Conservation (phyloP, 2,329 filamentous ascomycete species). For the Endocalyx cinctus region DNA sequence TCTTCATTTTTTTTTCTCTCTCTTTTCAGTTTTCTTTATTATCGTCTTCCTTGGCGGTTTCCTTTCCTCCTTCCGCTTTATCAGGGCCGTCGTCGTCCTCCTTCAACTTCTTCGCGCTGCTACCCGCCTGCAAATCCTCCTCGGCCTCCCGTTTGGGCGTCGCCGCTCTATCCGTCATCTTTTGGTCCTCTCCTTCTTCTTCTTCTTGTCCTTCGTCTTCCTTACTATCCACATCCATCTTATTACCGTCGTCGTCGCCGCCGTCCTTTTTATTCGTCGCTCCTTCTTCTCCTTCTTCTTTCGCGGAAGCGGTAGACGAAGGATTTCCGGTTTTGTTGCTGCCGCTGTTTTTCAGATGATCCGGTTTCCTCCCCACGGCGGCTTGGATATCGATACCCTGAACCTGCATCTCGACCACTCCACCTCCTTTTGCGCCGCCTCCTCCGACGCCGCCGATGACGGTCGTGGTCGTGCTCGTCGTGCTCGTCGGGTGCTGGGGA, state of each 20-base stretch:
- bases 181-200: too few species aligned
- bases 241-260: slow-evolving; percentile 22
- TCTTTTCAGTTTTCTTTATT: slow-evolving; percentile 16
- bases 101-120: slow-evolving; percentile 45
- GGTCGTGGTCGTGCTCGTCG: slow-evolving; percentile 32
- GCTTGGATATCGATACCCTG: slow-evolving; percentile 57
- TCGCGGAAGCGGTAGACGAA: slow-evolving; percentile 10
- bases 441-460: too few species aligned
- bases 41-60: slow-evolving; percentile 12
- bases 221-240: slow-evolving; percentile 26
- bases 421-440: slow-evolving; percentile 31
- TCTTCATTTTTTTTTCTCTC: slow-evolving; percentile 5
- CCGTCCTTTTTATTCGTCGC: slow-evolving; percentile 5
- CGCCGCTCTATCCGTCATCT: too few species aligned
- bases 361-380: slow-evolving; percentile 51
- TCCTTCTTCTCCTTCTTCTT: slow-evolving; percentile 14
- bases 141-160: slow-evolving; percentile 55
- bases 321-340: too few species aligned
- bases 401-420: slow-evolving; percentile 50
- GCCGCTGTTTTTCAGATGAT: slow-evolving; percentile 12
- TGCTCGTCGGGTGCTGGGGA: slow-evolving; percentile 49
- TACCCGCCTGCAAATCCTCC: slow-evolving; percentile 38
- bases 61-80: slow-evolving; percentile 1
- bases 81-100: slow-evolving; percentile 32
- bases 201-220: slow-evolving; percentile 5